Base-by-base conservation (phyloP, 768 basidiomycete genomes). In the Collybia mongolica region DNA sequence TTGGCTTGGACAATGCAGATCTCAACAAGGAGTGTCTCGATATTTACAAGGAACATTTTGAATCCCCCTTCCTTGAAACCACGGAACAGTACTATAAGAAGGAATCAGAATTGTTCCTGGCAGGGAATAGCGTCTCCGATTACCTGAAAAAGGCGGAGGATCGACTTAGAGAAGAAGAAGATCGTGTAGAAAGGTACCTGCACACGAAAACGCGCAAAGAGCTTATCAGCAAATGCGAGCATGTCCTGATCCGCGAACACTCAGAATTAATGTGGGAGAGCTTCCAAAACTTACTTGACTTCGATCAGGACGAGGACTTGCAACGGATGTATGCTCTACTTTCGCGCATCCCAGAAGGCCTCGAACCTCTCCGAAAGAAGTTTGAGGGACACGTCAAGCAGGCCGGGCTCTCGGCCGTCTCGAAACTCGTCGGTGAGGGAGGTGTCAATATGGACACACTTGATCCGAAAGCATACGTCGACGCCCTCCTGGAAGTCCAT, bases 91-190 rank as follows among this genome's bases (percentile, higher is more conserved):
- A 93, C 73, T 99, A 98, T 80, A 88, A 86, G 64, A 80, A 85
- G 55, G 97, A 99, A 70, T 96, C 93, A 0, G 88, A 93, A 55
- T 81, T 88, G 2, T 99, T 94, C 80, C 82, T 98, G 38, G 88
- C 88, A 6, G 85, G 90, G 63, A 95, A 95, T 70, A 88, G 84
- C 44, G 92, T 98, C 26, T 90, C 93, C 19, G 97, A 98, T 65
- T 99, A 98, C 69, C 79, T 99, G 64, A 96, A 88, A 75, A 96
- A 93, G 70, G 97, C 95, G 1, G 95, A 98, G 60, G 90, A 91
- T 61, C 84, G 97, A 40, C 74, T 99, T 48, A 81, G 85, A 46
- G 97, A 99, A 68, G 97, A 99, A 62, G 93, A 96, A 69, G 91
- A 95, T 60, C 84, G 97, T 39, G 93, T 98, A 39, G 96, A 98